These are phyloP conservation scores for Euphorbia peplus DNA, from an alignment of 345 rosid species.

Conservation along the genomic window DNA sequence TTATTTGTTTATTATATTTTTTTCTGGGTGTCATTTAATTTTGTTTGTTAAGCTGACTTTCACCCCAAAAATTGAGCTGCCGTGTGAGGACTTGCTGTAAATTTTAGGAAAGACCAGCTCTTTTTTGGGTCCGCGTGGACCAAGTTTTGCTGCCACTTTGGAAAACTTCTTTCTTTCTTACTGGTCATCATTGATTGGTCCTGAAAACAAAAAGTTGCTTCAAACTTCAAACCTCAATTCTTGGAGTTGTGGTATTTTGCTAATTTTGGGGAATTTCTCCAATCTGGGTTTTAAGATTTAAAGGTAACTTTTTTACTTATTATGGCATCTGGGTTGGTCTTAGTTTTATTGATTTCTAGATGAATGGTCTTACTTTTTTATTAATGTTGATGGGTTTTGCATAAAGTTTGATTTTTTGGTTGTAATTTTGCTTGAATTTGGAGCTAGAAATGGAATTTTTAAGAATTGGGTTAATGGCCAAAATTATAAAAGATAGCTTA, in stretches of 20 bases:
- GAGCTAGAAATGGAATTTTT: not conserved
- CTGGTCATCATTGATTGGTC: not conserved
- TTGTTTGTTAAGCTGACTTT: constrained; percentile 20
- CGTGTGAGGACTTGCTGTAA: constrained; percentile 21
- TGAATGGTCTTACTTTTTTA: not conserved
- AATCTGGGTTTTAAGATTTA: constrained; percentile 3
- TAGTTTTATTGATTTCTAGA: not conserved
- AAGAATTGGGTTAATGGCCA: not conserved
- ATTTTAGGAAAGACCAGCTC: not conserved
- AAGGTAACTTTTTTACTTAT: constrained; percentile 17
- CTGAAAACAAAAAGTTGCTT: not conserved
- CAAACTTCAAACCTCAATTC: not conserved
- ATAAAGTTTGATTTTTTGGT: not conserved
- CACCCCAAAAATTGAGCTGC: constrained; percentile 12
- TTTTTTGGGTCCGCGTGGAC: not conserved
- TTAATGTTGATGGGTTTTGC: not conserved
- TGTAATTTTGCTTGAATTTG: not conserved
- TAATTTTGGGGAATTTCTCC: constrained; percentile 6
- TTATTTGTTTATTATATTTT: too few species aligned
- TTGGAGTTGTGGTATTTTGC: not conserved
- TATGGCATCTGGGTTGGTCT: not conserved
- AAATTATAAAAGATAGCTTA: constrained; percentile 4
- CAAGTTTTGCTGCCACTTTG: not conserved
- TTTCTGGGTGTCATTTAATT: not conserved
- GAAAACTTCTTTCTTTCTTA: not conserved